Conservation (phyloP, 2,329 filamentous ascomycete species). For the Ophiosphaerella korrae region DNA sequence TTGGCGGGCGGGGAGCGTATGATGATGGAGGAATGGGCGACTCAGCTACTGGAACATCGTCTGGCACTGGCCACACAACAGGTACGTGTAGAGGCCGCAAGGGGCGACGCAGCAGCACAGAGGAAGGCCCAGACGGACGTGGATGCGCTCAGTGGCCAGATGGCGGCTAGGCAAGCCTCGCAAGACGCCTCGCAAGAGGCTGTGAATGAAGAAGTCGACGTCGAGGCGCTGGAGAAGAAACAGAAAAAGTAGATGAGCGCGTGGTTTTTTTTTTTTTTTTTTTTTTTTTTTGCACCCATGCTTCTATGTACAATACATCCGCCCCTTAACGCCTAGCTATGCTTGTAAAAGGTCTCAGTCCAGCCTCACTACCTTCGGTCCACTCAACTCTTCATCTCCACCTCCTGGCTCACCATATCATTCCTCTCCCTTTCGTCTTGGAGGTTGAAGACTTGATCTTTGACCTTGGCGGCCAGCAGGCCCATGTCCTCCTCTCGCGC, state of each 20-base stretch:
- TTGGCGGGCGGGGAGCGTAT: slow-evolving; percentile 6
- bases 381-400: slow-evolving; percentile 41
- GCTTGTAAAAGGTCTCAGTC: not conserved
- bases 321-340: slow-evolving; percentile 7
- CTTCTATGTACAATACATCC: not conserved
- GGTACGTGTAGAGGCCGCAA: slow-evolving; percentile 11
- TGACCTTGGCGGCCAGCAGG: slow-evolving; percentile 65
- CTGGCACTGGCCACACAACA: slow-evolving; percentile 1
- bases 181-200: not conserved
- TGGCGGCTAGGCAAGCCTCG: no score
- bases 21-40: slow-evolving; percentile 6
- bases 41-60: no score
- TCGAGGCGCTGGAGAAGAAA: not conserved
- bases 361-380: not conserved
- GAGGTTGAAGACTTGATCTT: slow-evolving; percentile 63
- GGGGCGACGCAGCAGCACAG: slow-evolving; percentile 1
- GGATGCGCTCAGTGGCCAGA: not conserved
- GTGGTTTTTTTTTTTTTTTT: no score
- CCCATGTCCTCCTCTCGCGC: slow-evolving; percentile 67
- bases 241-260: no score
- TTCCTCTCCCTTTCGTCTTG: slow-evolving; percentile 3
- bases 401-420: slow-evolving; percentile 22
- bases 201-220: not conserved
- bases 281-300: not conserved
- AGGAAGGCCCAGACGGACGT: slow-evolving; percentile 15